Evolutionary conservation across 306 rosid species (phyloP).

Genomic region (Cicer judaicum): DNA sequence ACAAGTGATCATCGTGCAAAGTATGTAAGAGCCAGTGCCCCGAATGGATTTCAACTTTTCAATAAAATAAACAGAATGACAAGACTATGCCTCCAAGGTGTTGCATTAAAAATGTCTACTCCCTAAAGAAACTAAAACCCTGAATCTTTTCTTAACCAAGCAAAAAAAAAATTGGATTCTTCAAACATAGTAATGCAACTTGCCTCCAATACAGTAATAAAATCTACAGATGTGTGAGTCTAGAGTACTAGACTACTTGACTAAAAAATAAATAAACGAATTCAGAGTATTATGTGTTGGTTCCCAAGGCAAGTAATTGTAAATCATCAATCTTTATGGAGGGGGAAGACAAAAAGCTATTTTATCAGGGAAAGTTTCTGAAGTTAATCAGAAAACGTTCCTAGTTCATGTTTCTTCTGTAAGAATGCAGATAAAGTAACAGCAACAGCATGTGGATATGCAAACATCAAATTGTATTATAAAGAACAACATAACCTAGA

Average conservation of each 20-base stretch:
- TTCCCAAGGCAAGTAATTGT: background rate
- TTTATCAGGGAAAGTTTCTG: background rate
- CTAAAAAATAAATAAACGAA: too few relatives aligned
- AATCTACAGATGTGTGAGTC: too few relatives aligned
- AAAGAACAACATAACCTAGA: background rate
- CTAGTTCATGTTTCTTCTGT: background rate
- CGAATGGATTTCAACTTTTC: too few relatives aligned
- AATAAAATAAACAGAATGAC: too few relatives aligned
- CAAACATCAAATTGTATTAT: constrained; percentile 6
- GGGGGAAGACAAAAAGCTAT: background rate
- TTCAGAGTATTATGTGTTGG: background rate
- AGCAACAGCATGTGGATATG: background rate
- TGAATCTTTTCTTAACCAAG: too few relatives aligned
- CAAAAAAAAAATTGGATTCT: background rate
- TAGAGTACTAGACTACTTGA: too few relatives aligned
- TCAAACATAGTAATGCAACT: background rate
- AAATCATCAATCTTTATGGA: background rate
- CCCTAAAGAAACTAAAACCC: too few relatives aligned
- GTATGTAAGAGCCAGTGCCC: too few relatives aligned
- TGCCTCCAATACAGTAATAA: background rate
- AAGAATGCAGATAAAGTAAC: constrained; percentile 1
- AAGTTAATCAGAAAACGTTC: background rate
- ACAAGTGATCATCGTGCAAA: too few relatives aligned
- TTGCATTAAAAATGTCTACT: too few relatives aligned
- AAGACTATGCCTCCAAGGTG: too few relatives aligned